Evolutionary conservation across 2,329 filamentous ascomycete genomes (phyloP).

Genomic region (Penicillium sp.): DNA sequence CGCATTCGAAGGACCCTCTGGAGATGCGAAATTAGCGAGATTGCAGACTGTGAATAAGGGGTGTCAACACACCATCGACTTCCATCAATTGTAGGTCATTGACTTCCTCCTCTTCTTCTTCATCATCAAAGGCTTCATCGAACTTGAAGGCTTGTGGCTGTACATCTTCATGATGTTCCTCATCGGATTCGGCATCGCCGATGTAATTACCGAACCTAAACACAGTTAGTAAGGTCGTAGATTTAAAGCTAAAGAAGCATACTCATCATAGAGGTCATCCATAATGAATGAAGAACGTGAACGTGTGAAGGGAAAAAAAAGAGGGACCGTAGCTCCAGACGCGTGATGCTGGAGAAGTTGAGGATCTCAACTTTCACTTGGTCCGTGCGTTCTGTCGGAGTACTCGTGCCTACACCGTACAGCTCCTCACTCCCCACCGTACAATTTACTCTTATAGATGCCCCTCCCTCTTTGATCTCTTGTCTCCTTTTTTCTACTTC

Average conservation of each 20-base stretch:
- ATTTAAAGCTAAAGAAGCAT: constrained; percentile 22
- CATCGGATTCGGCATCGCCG: constrained; percentile 88
- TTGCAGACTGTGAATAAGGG: neutral
- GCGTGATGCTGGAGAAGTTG: constrained; percentile 21
- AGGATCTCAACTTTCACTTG: constrained; percentile 24
- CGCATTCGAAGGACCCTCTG: constrained; percentile 88
- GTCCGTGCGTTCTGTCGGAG: constrained; percentile 17
- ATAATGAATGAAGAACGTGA: constrained; percentile 49
- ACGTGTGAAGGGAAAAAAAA: constrained; percentile 12
- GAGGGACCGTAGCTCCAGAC: constrained; percentile 10
- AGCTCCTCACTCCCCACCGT: constrained; percentile 24
- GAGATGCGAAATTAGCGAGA: constrained; percentile 26
- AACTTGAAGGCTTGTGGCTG: constrained; percentile 77
- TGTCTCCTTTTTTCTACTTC: neutral
- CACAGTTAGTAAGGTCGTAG: constrained; percentile 22
- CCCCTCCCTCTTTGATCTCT: constrained; percentile 3
- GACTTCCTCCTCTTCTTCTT: constrained; percentile 58
- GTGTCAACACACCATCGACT: constrained; percentile 64
- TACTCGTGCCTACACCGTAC: constrained; percentile 30
- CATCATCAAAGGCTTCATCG: constrained; percentile 66
- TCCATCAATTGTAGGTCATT: constrained; percentile 89
- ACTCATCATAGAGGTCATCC: constrained; percentile 99
- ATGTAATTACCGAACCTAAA: constrained; percentile 95
- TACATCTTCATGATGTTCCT: constrained; percentile 71
- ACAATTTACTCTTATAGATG: constrained; percentile 10